Percentiles rank a stretch among this genome's conserved stretches.
phyloP scores from a whole-genome alignment of 306 rosid species.

The Ochetophila trinervis region DNA sequence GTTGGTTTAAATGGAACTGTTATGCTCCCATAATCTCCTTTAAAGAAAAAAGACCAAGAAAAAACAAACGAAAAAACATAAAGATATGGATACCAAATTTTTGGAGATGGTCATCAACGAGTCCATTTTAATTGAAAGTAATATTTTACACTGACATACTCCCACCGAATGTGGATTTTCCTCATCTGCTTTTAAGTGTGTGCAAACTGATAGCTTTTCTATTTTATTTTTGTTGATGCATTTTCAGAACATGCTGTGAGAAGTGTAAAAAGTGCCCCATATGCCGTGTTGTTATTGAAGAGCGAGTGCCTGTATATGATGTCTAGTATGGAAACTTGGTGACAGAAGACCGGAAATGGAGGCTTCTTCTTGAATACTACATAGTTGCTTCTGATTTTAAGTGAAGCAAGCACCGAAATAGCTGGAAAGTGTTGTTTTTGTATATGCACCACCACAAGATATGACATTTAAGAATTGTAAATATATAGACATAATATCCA shows the following conservation, averaged over 20 bases:
- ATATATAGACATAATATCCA: constrained; percentile 4
- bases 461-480: constrained; percentile 30
- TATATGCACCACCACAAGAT: constrained; percentile 1
- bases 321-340: constrained; percentile 38
- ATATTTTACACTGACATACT: too few species aligned
- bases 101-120: too few species aligned
- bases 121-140: too few species aligned
- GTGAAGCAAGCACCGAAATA: constrained; percentile 37
- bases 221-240: constrained; percentile 2
- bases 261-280: constrained; percentile 82
- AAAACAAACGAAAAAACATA: too few species aligned
- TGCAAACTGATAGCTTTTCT: background rate
- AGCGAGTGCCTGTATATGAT: constrained; percentile 60
- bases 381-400: constrained; percentile 50
- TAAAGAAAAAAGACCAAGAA: too few species aligned
- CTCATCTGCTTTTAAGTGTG: background rate
- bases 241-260: constrained; percentile 69
- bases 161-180: background rate
- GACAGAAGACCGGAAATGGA: constrained; percentile 23
- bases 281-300: constrained; percentile 67
- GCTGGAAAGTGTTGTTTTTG: constrained; percentile 21
- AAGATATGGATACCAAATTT: too few species aligned
- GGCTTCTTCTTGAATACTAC: constrained; percentile 13
- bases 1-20: too few species aligned
- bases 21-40: too few species aligned